Evolutionary conservation across 495 filamentous ascomycete genomes (phyloP).

Genomic region (Bombardia bombarda): DNA sequence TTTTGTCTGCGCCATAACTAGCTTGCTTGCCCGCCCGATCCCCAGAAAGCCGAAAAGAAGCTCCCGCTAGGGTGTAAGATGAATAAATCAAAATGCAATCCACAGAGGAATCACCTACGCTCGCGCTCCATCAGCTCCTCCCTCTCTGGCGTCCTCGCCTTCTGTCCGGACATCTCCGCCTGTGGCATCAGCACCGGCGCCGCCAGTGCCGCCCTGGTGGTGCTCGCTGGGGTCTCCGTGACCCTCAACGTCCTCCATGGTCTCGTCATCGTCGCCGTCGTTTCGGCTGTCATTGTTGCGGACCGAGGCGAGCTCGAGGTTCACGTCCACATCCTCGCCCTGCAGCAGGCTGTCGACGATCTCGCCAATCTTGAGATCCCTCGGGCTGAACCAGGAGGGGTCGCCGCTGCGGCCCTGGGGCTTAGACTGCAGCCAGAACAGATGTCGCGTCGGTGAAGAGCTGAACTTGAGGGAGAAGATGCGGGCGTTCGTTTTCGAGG

Average conservation of each 20-base stretch:
- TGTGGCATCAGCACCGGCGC: conserved; percentile 77
- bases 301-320: conserved; percentile 62
- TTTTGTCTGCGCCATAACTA: conserved; percentile 8
- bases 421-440: conserved; percentile 95
- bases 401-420: conserved; percentile 68
- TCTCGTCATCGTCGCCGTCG: conserved; percentile 62
- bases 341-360: conserved; percentile 77
- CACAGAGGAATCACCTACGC: conserved; percentile 76
- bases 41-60: neutral
- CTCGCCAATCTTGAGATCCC: conserved; percentile 73
- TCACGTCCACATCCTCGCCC: conserved; percentile 83
- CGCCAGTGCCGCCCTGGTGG: conserved; percentile 57
- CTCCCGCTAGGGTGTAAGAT: too few relatives aligned
- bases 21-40: conserved; percentile 1
- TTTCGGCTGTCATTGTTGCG: conserved; percentile 48
- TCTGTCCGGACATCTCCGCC: conserved; percentile 87
- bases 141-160: conserved; percentile 77
- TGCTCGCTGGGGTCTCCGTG: conserved; percentile 49
- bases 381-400: conserved; percentile 66
- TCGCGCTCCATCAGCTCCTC: conserved; percentile 92
- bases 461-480: conserved; percentile 91
- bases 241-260: conserved; percentile 78
- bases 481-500: conserved; percentile 72
- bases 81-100: conserved; percentile 15
- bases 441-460: conserved; percentile 81